These are phyloP conservation scores for Fagopyrum tataricum DNA, from an alignment of 148 eudicot species.

Conservation along the genomic window DNA sequence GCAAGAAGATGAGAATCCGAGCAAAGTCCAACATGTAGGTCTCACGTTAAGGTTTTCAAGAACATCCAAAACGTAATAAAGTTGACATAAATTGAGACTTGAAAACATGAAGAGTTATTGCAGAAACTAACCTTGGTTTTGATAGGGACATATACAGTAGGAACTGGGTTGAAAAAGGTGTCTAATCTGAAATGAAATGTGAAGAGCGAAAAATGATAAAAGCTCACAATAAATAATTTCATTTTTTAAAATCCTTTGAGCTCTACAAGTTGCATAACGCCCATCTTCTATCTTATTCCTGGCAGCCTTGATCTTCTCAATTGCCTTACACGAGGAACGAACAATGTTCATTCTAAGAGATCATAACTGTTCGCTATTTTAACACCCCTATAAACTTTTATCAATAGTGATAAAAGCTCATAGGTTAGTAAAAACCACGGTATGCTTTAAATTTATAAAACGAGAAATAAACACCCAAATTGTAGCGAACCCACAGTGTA, in stretches of 20 bases:
- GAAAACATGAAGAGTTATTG: background rate
- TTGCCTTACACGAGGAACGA: slow-evolving; percentile 41
- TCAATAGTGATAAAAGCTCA: too few species aligned
- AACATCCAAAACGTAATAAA: background rate
- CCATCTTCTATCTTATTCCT: slow-evolving; percentile 81
- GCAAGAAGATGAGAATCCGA: background rate
- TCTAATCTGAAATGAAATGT: slow-evolving; percentile 52
- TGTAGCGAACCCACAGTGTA: too few species aligned
- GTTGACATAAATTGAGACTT: background rate
- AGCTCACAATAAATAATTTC: background rate
- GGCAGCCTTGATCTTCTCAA: slow-evolving; percentile 94
- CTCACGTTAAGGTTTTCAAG: background rate
- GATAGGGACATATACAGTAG: slow-evolving; percentile 44
- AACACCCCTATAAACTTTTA: too few species aligned
- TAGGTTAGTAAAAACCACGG: too few species aligned
- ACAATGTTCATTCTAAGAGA: too few species aligned
- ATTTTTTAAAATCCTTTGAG: background rate
- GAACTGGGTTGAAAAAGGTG: slow-evolving; percentile 71
- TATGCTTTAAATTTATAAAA: too few species aligned
- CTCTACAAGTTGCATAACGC: slow-evolving; percentile 41
- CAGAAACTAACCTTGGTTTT: slow-evolving; percentile 68
- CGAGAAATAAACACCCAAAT: too few species aligned
- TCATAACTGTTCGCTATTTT: too few species aligned
- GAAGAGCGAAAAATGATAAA: background rate
- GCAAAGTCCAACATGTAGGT: background rate